Base-by-base conservation (phyloP, 768 basidiomycete genomes). In the Tephrocybe sp. region DNA sequence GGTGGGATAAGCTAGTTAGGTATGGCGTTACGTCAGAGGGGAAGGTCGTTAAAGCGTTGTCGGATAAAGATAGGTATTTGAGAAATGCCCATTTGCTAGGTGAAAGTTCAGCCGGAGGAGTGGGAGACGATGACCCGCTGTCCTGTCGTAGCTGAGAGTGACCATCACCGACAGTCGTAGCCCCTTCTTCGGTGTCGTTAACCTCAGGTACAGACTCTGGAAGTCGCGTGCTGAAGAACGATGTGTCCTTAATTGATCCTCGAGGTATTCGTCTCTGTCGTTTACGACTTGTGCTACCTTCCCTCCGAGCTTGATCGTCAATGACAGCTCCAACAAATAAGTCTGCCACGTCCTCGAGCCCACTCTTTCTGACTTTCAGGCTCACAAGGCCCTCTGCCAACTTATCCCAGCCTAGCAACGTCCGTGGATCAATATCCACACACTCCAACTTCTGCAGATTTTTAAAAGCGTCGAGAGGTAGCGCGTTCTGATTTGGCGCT, bases 391-490 rank as follows among this genome's bases (percentile, higher is more conserved):
- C 77, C 58, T 85, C 81, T 30, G 87, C 73, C 35, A 94, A 71
- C 51, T 77, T 75, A 61, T 91, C 90, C 92, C 93, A 94, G 2
- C 92, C 93, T 8, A 92, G 69, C 11, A 95, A 62, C 0, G 80
- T 75, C 53, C 92, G 77, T 13, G 93, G 92, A 66, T 96, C 93
- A 45, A 95, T 80, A 59, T 92, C 88, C 17, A 78, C 64, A 53
- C 86, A 87, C 60, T 89, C 84, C 47, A 95, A 71, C 43, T 72
- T 81, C 63, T 87, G 82, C 14, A 97, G 68, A 64, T 85, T 92
- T 76, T 89, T 92, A 80, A 97, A 96, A 9, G 75, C 74, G 54
- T 91, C 83, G 11, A 97, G 72, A 1, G 94, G 93, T 13, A 94
- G 65, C 12, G 89, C 89, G 59, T 83, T 87, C 62, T 83, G 77